phyloP scores from a whole-genome alignment of 1,284 basidiomycete species.

The Heterobasidion irregulare region DNA sequence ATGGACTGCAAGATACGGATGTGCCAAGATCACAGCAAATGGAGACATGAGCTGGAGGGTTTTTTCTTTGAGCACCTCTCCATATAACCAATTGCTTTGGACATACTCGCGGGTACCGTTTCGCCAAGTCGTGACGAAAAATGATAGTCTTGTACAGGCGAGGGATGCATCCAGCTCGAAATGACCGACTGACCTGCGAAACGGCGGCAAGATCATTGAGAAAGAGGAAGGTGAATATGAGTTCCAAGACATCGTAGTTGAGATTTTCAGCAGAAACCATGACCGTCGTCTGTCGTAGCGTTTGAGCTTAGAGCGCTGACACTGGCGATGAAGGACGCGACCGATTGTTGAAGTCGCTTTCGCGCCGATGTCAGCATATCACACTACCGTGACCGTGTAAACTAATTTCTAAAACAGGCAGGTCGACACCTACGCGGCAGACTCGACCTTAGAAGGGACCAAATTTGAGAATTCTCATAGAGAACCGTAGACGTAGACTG shows the following conservation, averaged over 20 bases:
- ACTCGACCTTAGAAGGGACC: no score
- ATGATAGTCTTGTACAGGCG: constrained; percentile 47
- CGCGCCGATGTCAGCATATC: no score
- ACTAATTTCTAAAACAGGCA: no score
- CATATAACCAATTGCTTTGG: not conserved
- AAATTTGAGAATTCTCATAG: no score
- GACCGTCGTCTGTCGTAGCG: not conserved
- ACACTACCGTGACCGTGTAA: no score
- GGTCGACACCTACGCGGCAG: no score
- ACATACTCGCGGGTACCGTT: constrained; percentile 40
- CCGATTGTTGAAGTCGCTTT: no score
- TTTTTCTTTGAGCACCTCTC: not conserved
- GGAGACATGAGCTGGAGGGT: constrained; percentile 38
- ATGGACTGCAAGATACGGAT: constrained; percentile 44
- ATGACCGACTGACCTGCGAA: constrained; percentile 54
- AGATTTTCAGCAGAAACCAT: constrained; percentile 64
- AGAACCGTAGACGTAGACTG: no score
- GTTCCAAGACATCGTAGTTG: constrained; percentile 61
- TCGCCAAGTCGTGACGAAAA: constrained; percentile 45
- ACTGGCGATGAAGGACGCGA: no score
- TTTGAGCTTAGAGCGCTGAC: no score
- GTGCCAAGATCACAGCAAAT: constrained; percentile 45
- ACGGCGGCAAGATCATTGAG: constrained; percentile 48
- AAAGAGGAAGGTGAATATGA: constrained; percentile 46
- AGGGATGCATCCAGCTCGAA: constrained; percentile 52